Conservation (phyloP, 148 eudicot species). For the Amaranthus cruentus region DNA sequence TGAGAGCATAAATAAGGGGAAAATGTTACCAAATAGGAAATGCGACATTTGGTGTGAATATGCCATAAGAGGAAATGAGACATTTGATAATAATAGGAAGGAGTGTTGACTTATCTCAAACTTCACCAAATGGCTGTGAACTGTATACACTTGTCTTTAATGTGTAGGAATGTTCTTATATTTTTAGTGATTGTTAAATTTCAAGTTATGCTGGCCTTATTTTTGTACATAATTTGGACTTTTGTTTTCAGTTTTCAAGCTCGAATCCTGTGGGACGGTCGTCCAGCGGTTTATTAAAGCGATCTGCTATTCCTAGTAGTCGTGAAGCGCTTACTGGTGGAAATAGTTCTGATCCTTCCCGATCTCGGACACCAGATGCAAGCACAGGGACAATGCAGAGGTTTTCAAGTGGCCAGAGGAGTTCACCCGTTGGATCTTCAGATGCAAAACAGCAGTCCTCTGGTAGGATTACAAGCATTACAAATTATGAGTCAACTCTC, state of each 20-base stretch:
- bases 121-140: too few species aligned
- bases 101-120: too few species aligned
- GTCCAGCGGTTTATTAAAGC: constrained; percentile 64
- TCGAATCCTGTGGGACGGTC: constrained; percentile 50
- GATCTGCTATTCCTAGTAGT: constrained; percentile 48
- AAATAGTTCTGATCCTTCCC: constrained; percentile 52
- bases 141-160: too few species aligned
- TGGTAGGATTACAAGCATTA: constrained; percentile 45
- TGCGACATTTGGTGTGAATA: too few species aligned
- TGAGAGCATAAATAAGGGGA: too few species aligned
- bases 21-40: too few species aligned
- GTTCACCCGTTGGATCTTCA: constrained; percentile 55
- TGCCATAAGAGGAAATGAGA: too few species aligned
- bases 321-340: constrained; percentile 48
- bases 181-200: too few species aligned
- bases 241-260: constrained; percentile 48
- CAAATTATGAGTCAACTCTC: constrained; percentile 66
- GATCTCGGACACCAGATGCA: constrained; percentile 47
- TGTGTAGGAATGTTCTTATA: too few species aligned
- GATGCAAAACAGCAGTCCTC: constrained; percentile 53
- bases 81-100: too few species aligned
- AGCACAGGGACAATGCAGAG: constrained; percentile 51
- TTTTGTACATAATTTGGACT: background rate
- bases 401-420: constrained; percentile 61
- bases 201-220: too few species aligned